These are phyloP conservation scores for Apostasia ramifera DNA, from an alignment of 106 monocot genomes.

Conservation along the genomic window DNA sequence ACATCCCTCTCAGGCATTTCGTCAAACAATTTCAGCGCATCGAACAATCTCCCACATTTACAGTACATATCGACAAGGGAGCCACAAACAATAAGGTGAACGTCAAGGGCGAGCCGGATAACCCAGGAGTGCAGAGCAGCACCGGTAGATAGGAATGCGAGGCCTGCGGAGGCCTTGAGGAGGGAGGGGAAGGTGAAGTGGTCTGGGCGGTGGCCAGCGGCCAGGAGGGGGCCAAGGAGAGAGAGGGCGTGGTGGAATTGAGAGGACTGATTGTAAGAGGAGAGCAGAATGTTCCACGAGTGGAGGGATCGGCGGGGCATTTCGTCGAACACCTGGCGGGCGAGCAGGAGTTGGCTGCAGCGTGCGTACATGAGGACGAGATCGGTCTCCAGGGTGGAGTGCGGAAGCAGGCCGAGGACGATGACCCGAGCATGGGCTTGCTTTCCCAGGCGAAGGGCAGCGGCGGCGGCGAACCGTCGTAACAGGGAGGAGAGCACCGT, in stretches of 20 bases:
- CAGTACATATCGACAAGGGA: slow-evolving; percentile 64
- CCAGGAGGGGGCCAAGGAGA: slow-evolving; percentile 17
- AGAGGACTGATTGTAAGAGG: slow-evolving; percentile 23
- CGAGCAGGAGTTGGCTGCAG: slow-evolving; percentile 13
- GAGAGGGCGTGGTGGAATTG: slow-evolving; percentile 11
- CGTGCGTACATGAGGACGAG: slow-evolving; percentile 50
- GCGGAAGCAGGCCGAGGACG: slow-evolving; percentile 21
- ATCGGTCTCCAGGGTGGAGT: slow-evolving; percentile 59
- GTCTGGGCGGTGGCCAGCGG: slow-evolving; percentile 28
- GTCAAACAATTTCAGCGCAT: slow-evolving; percentile 39
- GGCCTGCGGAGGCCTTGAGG: slow-evolving; percentile 34
- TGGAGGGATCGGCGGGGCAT: slow-evolving; percentile 41
- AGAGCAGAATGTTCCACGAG: slow-evolving; percentile 66
- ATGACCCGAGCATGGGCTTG: slow-evolving; percentile 43
- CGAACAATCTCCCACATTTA: slow-evolving; percentile 28
- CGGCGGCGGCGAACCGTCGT: slow-evolving; percentile 10
- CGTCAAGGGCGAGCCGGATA: slow-evolving; percentile 21
- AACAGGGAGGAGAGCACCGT: slow-evolving; percentile 24
- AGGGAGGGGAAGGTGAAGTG: slow-evolving; percentile 59
- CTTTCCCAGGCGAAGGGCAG: slow-evolving; percentile 18
- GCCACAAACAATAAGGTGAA: slow-evolving; percentile 30
- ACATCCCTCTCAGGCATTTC: slow-evolving; percentile 35
- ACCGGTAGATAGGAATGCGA: slow-evolving; percentile 7
- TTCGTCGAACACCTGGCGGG: slow-evolving; percentile 43
- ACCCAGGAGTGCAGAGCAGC: slow-evolving; percentile 31